phyloP scores from a whole-genome alignment of 352 stramenopile genomes.

The Thalassiosira mediterranea region DNA sequence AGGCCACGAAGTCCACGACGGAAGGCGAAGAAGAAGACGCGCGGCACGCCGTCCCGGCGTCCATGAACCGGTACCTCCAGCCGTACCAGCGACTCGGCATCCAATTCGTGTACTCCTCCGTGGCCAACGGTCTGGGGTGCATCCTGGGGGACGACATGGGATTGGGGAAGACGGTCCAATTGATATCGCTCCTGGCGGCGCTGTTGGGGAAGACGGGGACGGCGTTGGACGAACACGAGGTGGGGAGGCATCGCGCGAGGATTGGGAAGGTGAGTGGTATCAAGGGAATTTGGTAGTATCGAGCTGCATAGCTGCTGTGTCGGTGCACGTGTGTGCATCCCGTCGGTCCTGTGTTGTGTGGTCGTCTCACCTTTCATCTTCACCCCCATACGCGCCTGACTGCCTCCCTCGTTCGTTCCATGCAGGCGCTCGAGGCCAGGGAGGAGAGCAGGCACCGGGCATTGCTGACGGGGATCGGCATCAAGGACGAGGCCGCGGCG shows the following conservation, averaged over 20 bases:
- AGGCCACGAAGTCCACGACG: background rate
- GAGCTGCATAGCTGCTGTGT: no score
- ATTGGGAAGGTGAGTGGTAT: constrained; percentile 34
- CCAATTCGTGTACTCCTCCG: constrained; percentile 78
- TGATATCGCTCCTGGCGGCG: constrained; percentile 77
- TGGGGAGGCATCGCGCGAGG: constrained; percentile 45
- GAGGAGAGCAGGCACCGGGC: constrained; percentile 35
- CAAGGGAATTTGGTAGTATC: no score
- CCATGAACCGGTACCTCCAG: constrained; percentile 82
- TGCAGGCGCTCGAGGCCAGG: constrained; percentile 15
- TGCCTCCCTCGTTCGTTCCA: background rate
- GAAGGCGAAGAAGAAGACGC: constrained; percentile 9
- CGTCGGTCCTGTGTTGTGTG: no score
- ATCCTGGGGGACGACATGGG: constrained; percentile 78
- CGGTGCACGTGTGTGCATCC: constrained; percentile 1
- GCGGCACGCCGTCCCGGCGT: constrained; percentile 68
- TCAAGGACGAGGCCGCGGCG: constrained; percentile 9
- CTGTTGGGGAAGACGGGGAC: constrained; percentile 78
- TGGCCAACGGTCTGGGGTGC: constrained; percentile 62
- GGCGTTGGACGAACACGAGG: constrained; percentile 51
- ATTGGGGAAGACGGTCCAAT: constrained; percentile 74
- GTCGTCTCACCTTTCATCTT: no score
- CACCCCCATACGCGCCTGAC: no score
- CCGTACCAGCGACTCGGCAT: constrained; percentile 82
- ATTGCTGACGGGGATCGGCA: constrained; percentile 36